Evolutionary conservation across 2,329 filamentous ascomycete genomes (phyloP), one percentile per base, ranked within the genome.

Genomic region (Monosporascus sp.): DNA sequence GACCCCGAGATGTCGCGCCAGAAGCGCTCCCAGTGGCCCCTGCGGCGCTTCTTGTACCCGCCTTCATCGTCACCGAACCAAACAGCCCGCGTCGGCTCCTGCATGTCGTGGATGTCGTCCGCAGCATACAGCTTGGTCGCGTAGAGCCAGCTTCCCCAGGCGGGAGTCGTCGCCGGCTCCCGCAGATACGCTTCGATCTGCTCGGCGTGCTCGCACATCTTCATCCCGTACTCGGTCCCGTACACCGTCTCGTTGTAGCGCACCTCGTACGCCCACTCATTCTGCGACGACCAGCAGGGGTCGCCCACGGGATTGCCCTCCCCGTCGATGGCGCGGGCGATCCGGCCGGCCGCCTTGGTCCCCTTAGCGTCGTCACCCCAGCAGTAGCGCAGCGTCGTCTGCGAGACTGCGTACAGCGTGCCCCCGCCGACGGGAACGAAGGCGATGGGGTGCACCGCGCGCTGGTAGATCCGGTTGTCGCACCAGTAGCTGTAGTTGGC

Each of bases 401-500:
- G 57, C 1, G 52, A 56, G 11, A 63, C 45, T 2, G 59, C 59
- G 24, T 58, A 64, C 2, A 64, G 51, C 36, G 54, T 45, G n/a
- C 43, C 49, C 9, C 58, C 50, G 55, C 41, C 46, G 43, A 46
- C 17, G 24, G 43, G 43, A 9, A 46, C 43, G 14, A 22, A 46
- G 14, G 43, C 43, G 11, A 24, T 17, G 43, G 43, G 43, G 43
- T 46, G 43, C 49, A 57, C 59, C 2, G 56, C 61, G 4, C 61
- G 56, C 52, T 63, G 61, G 24, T 50, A 54, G 22, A 63, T 62
- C 3, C 56, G 58, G 9, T 53, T 45, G 40, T 61, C 55, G 48
- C 62, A 65, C 59, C 61, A 65, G 51, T 63, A 61, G 19, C 52
- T 61, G 51, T 57, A 64, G 48, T 63, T 58, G 8, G 55, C 44